Percentiles rank a stretch among this genome's conserved stretches.
Conservation (phyloP, 306 rosid genomes). For the Cucurbita moschata region DNA sequence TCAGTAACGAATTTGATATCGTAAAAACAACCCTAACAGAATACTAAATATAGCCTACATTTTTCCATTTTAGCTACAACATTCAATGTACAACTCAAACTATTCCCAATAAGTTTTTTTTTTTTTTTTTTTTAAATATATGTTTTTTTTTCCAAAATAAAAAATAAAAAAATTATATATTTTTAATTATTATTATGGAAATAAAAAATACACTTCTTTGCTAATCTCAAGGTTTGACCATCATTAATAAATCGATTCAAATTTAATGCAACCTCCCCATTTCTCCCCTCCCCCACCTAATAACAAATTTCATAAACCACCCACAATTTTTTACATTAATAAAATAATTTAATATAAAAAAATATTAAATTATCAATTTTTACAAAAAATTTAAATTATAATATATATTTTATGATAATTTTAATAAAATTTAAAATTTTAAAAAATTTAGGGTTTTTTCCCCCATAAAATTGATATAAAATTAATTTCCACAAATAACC, state of each 20-base stretch:
- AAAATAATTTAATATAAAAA: no score
- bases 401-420: no score
- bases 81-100: neutral
- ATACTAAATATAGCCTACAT: neutral
- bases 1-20: neutral
- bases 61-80: neutral
- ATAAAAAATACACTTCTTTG: neutral
- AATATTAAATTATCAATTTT: no score
- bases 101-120: neutral
- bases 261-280: neutral
- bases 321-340: no score
- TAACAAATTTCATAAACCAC: neutral
- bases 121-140: neutral
- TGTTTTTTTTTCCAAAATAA: neutral
- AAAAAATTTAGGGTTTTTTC: no score
- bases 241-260: neutral
- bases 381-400: no score
- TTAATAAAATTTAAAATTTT: no score
- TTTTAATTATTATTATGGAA: neutral
- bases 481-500: no score
- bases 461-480: no score
- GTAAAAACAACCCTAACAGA: neutral
- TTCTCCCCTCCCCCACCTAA: neutral
- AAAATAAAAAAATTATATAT: no score
- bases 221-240: neutral